phyloP scores from a whole-genome alignment of 257 asterid species.

The Echium plantagineum region DNA sequence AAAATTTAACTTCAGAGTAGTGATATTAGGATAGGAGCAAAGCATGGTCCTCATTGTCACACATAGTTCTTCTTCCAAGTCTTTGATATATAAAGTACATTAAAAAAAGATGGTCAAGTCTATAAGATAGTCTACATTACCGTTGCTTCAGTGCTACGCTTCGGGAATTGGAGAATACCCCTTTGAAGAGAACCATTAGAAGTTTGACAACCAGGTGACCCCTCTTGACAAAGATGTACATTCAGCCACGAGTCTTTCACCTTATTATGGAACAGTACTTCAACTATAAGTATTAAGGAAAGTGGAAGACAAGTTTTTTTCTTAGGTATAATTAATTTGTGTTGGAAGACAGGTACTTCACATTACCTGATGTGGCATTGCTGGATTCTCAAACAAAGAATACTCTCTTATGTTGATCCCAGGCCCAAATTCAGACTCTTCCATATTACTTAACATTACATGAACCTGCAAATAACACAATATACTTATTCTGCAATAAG shows the following conservation, averaged over 20 bases:
- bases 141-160: slow-evolving; percentile 62
- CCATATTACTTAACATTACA: slow-evolving; percentile 58
- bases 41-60: not conserved
- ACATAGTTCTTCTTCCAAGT: not conserved
- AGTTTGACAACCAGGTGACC: slow-evolving; percentile 60
- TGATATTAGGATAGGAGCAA: not conserved
- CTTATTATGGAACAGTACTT: slow-evolving; percentile 27
- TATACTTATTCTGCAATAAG: slow-evolving; percentile 3
- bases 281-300: not conserved
- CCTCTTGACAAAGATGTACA: slow-evolving; percentile 84
- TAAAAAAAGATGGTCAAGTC: not conserved
- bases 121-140: slow-evolving; percentile 29
- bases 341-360: no score
- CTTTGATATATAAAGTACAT: not conserved
- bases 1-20: not conserved
- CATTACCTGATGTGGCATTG: slow-evolving; percentile 61
- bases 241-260: slow-evolving; percentile 91
- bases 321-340: slow-evolving; percentile 4
- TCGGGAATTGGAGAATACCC: slow-evolving; percentile 68
- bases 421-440: slow-evolving; percentile 74
- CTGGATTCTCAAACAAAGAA: slow-evolving; percentile 73
- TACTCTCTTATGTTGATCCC: slow-evolving; percentile 69
- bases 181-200: slow-evolving; percentile 46
- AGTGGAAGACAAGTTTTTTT: not conserved
- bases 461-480: slow-evolving; percentile 39